Evolutionary conservation across 768 basidiomycete genomes (phyloP).

Genomic region (Phaeolepiota aurea): DNA sequence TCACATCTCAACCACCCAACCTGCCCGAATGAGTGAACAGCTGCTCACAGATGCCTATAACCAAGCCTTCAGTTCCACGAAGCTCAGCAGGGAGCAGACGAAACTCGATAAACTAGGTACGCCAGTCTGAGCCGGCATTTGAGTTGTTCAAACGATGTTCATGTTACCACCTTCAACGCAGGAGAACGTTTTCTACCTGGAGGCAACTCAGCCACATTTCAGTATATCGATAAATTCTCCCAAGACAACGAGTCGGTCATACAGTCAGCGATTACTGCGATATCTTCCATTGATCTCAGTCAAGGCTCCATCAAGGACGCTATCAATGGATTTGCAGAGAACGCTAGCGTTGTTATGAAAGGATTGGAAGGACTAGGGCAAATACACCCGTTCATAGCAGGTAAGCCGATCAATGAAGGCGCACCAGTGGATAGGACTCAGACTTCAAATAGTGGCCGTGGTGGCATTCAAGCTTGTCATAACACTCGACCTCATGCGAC

Average conservation of each 20-base stretch:
- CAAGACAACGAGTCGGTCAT: not conserved
- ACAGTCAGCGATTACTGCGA: not conserved
- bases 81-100: not conserved
- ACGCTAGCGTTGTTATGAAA: not conserved
- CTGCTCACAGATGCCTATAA: not conserved
- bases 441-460: conserved; percentile 28
- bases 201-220: not conserved
- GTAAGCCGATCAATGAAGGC: not conserved
- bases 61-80: not conserved
- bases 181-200: not conserved
- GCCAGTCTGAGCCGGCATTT: not conserved
- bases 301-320: not conserved
- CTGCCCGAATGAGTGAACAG: no score
- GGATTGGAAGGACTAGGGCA: not conserved
- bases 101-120: not conserved
- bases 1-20: no score
- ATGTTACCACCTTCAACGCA: not conserved
- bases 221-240: not conserved
- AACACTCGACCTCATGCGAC: conserved; percentile 29
- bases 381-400: conserved; percentile 1
- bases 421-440: no score
- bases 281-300: not conserved
- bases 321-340: conserved; percentile 1
- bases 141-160: not conserved
- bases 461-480: conserved; percentile 33